Conservation (phyloP, 2,329 filamentous ascomycete genomes). For the Epichloe scottii region DNA sequence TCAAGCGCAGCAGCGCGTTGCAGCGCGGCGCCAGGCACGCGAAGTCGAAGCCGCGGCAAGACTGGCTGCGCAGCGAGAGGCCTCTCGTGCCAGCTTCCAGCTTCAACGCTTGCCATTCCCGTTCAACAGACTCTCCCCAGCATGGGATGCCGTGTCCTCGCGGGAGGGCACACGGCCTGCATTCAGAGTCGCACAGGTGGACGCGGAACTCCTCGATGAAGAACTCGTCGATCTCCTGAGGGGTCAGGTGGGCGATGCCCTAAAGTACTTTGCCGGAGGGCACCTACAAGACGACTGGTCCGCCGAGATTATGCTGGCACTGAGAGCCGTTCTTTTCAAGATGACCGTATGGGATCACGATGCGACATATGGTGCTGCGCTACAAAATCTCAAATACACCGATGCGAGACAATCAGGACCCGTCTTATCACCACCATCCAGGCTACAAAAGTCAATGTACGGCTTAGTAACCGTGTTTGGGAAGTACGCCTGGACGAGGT, state of each 20-base stretch:
- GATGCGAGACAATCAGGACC: conserved; percentile 60
- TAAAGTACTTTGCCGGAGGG: conserved; percentile 71
- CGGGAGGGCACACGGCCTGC: conserved; percentile 71
- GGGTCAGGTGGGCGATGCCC: conserved; percentile 71
- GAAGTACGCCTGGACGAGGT: conserved; percentile 80
- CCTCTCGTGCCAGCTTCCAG: conserved; percentile 40
- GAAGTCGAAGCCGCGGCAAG: conserved; percentile 52
- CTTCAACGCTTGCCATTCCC: conserved; percentile 48
- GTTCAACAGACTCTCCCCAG: conserved; percentile 43
- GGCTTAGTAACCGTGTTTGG: conserved; percentile 79
- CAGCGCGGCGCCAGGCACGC: conserved; percentile 65
- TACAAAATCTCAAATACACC: conserved; percentile 84
- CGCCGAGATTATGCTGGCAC: conserved; percentile 65
- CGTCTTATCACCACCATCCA: conserved; percentile 58
- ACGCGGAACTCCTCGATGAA: conserved; percentile 88
- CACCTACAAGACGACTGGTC: conserved; percentile 77
- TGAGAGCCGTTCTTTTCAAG: conserved; percentile 80
- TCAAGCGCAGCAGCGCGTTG: conserved; percentile 77
- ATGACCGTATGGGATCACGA: conserved; percentile 94
- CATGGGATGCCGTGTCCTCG: conserved; percentile 61
- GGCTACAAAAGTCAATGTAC: conserved; percentile 72
- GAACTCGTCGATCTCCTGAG: conserved; percentile 80
- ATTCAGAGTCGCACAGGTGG: conserved; percentile 90
- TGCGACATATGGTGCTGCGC: conserved; percentile 81
- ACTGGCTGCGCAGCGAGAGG: conserved; percentile 35